Evolutionary conservation across 164 flowering plant species (phyloP), one percentile per base, ranked within the genome.

Genomic region (Nelumbo lutea): DNA sequence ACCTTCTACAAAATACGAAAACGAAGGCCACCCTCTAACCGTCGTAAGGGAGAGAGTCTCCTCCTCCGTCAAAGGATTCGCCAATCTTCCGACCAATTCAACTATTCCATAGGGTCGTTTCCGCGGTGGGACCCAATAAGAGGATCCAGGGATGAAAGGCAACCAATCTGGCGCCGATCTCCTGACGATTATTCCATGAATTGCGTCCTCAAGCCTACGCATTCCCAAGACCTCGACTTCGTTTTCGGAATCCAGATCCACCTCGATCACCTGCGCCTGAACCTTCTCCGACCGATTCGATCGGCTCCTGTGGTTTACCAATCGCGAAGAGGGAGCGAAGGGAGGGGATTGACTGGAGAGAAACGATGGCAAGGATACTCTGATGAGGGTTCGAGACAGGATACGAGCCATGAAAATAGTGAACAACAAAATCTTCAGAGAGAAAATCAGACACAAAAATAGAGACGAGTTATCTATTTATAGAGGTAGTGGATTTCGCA

Each of bases 91-190:
- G 10, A 79, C 51, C 41, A 76, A 47, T 0, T 79, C 63, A 5
- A 66, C 65, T 9, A 76, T 27, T 44, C 77, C 77, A 39, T 61
- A 42, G 11, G 76, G 61, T 45, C 48, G 56, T 5, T 52, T 56
- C 43, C 60, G 75, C 27, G 79, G 80, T 0, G 80, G 80, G 38
- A 79, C 82, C 79, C 79, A 79, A 38, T 73, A 79, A 11, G 79
- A 79, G 5, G 67, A 70, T 9, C 79, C 79, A 5, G 82, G 82
- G 1, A 70, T 44, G 11, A 79, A 73, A 2, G 75, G 75, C 0
- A 79, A 61, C 82, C 82, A 79, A 73, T 76, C 77, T 1, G 82
- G 82, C 9, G 65, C 68, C n/a, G 82, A 70, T 71, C 68, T 48
- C 68, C n/a, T 59, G 2, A 66, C 75, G 5, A 76, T 67, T 3